Evolutionary conservation across 768 basidiomycete species (phyloP), one percentile per base, ranked within the genome.

Genomic region (Lactifluus echinatus): DNA sequence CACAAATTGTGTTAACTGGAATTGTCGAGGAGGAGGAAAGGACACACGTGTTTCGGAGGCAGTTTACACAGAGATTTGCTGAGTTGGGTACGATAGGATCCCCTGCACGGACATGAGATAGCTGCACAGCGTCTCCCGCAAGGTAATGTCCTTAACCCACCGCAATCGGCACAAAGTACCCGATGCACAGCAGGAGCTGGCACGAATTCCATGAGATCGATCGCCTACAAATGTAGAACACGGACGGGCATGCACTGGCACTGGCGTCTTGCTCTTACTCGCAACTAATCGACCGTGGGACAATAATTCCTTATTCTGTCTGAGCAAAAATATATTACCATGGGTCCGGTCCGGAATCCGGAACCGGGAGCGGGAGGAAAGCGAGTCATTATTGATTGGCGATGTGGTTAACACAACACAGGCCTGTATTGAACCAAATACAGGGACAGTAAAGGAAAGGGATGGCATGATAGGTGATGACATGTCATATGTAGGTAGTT

Each of bases 61-160:
- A 95, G 50, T 80, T 81, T 6, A 93, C 89, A 64, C 93, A 95
- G 36, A 94, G 75, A 74, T 94, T 94, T 39, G 93, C 93, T 60
- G 89, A 89, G 71, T 96, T 93, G 39, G 91, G 91, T 39, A 87
- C 84, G 66, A 93, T 93, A 31, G 87, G 87, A 36, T 84, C 89
- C 59, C 87, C 88, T 89, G 59, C n/a, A 19, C 31, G 42, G 23
- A 8, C 12, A 51, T 55, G 42, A 53, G 54, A 49, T 44, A 36
- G 39, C 49, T 52, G 39, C 45, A 40, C 39, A 12, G 36, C 21
- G 14, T 39, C 37, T 8, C 4, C 6, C 15, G 11, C 23, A 28
- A 29, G 17, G 29, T 17, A 53, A 28, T 3, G 63, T 12, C 21
- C 29, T 45, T 19, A 11, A 60, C 79, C 59, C 68, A 82, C 91